These are phyloP conservation scores for Metschnikowia reukaufii DNA, from an alignment of 805 yeast genomes.

Conservation along the genomic window DNA sequence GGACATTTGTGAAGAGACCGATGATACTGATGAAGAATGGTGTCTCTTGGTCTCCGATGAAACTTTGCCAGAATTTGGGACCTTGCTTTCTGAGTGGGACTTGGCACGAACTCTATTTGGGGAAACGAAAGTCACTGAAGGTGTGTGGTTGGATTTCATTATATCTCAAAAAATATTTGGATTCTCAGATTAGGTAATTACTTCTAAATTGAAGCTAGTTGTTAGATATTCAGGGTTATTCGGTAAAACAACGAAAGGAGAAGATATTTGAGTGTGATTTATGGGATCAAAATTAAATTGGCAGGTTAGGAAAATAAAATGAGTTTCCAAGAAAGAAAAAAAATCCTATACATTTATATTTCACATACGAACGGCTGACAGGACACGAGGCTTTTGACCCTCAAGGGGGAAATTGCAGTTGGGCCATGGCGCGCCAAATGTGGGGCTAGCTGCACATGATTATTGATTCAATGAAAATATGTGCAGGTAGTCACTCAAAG, in stretches of 20 bases:
- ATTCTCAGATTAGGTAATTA: too few species aligned
- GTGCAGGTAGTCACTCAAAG: not conserved
- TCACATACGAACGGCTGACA: not conserved
- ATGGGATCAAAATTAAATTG: not conserved
- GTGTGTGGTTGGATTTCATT: not conserved
- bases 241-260: not conserved
- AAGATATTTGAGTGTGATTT: not conserved
- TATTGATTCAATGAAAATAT: not conserved
- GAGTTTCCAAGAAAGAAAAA: not conserved
- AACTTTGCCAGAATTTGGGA: not conserved
- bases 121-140: constrained; percentile 2
- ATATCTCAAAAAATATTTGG: not conserved
- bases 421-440: constrained; percentile 3
- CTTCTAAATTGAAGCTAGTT: too few species aligned
- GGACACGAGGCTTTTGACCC: not conserved
- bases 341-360: not conserved
- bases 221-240: too few species aligned
- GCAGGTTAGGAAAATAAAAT: too few species aligned
- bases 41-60: constrained; percentile 19
- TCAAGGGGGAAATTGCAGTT: constrained; percentile 1
- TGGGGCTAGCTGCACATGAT: constrained; percentile 2
- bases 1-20: constrained; percentile 22
- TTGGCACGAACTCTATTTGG: constrained; percentile 9
- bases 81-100: constrained; percentile 5
- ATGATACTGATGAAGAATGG: constrained; percentile 27